Evolutionary conservation across 805 yeast species (phyloP).

Genomic region (Kluyveromyces nonfermentans): DNA sequence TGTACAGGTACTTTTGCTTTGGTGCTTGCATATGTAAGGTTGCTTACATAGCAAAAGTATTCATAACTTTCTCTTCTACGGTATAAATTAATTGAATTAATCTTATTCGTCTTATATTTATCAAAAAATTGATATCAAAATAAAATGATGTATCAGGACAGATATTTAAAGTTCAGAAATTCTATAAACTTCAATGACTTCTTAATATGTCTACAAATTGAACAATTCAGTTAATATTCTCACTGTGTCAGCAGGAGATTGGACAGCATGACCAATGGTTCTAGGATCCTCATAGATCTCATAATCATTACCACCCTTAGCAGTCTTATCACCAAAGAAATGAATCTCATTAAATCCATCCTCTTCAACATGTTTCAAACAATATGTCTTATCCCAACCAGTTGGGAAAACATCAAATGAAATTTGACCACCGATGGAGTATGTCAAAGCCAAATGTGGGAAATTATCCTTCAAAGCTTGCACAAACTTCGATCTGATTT

Average conservation of each 20-base stretch:
- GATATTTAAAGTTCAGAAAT: neutral
- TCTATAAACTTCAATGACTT: neutral
- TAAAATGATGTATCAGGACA: neutral
- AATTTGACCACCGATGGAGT: slow-evolving; percentile 98
- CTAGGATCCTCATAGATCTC: slow-evolving; percentile 89
- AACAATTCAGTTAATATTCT: slow-evolving; percentile 78
- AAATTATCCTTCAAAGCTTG: slow-evolving; percentile 74
- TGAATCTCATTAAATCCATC: slow-evolving; percentile 85
- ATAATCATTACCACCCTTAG: slow-evolving; percentile 96
- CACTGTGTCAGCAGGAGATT: slow-evolving; percentile 81
- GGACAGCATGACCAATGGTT: slow-evolving; percentile 93
- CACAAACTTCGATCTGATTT: slow-evolving; percentile 79
- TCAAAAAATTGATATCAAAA: neutral
- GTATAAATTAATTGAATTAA: neutral
- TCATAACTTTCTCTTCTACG: neutral
- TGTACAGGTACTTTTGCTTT: slow-evolving; percentile 97
- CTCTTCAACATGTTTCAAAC: slow-evolving; percentile 80
- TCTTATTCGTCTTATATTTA: neutral
- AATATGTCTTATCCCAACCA: slow-evolving; percentile 99
- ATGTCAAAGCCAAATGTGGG: slow-evolving; percentile 78
- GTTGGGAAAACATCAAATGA: slow-evolving; percentile 99
- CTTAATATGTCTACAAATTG: slow-evolving; percentile 18
- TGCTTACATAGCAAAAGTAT: slow-evolving; percentile 41
- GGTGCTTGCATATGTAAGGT: slow-evolving; percentile 81
- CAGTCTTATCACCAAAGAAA: slow-evolving; percentile 97